These are phyloP conservation scores for Backusella mclennaniae DNA, from an alignment of 192 early-diverging fungal species.

Conservation along the genomic window DNA sequence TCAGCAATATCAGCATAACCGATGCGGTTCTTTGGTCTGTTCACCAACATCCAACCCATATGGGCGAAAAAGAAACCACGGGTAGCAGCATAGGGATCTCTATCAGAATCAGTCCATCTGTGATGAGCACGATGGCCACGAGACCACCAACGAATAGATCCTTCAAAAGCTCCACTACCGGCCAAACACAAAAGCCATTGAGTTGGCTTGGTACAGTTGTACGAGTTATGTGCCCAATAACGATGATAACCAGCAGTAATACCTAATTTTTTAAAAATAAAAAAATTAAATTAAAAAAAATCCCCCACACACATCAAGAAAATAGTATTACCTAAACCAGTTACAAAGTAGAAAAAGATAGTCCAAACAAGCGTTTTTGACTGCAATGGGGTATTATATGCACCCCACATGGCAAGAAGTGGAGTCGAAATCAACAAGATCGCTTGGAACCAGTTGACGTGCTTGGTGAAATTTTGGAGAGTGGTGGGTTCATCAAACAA, in stretches of 20 bases:
- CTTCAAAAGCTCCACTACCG: constrained; percentile 74
- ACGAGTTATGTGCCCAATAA: constrained; percentile 78
- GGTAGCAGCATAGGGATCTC: constrained; percentile 81
- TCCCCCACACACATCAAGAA: constrained; percentile 20
- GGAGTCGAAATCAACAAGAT: constrained; percentile 67
- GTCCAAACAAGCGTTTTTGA: constrained; percentile 71
- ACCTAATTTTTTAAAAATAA: constrained; percentile 60
- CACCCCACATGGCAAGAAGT: constrained; percentile 74
- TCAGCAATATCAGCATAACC: constrained; percentile 83
- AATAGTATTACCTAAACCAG: constrained; percentile 69
- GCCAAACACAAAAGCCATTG: constrained; percentile 62
- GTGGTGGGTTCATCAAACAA: constrained; percentile 48
- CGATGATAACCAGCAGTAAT: constrained; percentile 67
- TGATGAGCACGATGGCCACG: constrained; percentile 87
- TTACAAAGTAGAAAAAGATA: constrained; percentile 71
- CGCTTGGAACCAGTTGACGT: constrained; percentile 69
- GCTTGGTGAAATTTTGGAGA: constrained; percentile 48
- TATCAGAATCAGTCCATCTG: constrained; percentile 75
- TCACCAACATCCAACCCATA: constrained; percentile 85
- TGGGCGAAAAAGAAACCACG: constrained; percentile 81
- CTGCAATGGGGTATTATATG: constrained; percentile 63
- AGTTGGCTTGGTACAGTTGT: constrained; percentile 57
- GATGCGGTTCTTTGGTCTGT: constrained; percentile 68
- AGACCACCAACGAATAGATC: constrained; percentile 85
- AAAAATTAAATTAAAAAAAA: constrained; percentile 30